phyloP scores from a whole-genome alignment of 306 rosid species.

The Fragaria ananassa region DNA sequence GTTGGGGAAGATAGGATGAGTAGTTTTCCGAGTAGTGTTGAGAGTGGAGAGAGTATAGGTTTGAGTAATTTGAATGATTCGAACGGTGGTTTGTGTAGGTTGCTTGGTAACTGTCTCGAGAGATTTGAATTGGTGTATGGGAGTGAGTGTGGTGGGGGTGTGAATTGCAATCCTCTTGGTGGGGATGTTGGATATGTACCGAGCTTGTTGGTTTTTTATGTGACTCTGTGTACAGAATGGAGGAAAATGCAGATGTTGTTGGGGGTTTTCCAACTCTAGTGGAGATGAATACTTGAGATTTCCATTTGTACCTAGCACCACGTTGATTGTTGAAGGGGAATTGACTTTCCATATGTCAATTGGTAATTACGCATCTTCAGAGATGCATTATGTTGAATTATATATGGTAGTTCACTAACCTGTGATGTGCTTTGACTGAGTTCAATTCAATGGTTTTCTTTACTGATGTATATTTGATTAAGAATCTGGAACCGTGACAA shows the following conservation, averaged over 20 bases:
- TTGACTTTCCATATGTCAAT: background rate
- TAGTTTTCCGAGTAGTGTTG: slow-evolving; percentile 41
- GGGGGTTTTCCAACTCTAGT: slow-evolving; percentile 48
- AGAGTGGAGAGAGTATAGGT: slow-evolving; percentile 31
- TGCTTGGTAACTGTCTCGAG: slow-evolving; percentile 28
- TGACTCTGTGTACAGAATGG: slow-evolving; percentile 38
- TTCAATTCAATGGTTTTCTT: too few relatives aligned
- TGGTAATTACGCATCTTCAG: too few relatives aligned
- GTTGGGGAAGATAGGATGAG: slow-evolving; percentile 28
- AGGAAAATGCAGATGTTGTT: slow-evolving; percentile 56
- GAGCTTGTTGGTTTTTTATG: slow-evolving; percentile 35
- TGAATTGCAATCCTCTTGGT: slow-evolving; percentile 57
- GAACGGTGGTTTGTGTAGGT: slow-evolving; percentile 35
- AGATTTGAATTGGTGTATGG: slow-evolving; percentile 55
- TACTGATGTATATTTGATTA: too few relatives aligned
- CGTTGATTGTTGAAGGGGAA: slow-evolving; percentile 60
- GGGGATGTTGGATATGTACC: slow-evolving; percentile 40
- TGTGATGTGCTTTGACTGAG: too few relatives aligned
- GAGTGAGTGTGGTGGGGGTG: slow-evolving; percentile 40
- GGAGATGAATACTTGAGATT: slow-evolving; percentile 16
- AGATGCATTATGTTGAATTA: too few relatives aligned
- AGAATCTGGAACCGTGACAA: too few relatives aligned
- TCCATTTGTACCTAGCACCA: slow-evolving; percentile 51
- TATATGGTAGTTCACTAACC: too few relatives aligned
- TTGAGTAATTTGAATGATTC: slow-evolving; percentile 18